Base-by-base conservation (phyloP, 192 early-diverging fungal genomes). In the Pilaira anomala region DNA sequence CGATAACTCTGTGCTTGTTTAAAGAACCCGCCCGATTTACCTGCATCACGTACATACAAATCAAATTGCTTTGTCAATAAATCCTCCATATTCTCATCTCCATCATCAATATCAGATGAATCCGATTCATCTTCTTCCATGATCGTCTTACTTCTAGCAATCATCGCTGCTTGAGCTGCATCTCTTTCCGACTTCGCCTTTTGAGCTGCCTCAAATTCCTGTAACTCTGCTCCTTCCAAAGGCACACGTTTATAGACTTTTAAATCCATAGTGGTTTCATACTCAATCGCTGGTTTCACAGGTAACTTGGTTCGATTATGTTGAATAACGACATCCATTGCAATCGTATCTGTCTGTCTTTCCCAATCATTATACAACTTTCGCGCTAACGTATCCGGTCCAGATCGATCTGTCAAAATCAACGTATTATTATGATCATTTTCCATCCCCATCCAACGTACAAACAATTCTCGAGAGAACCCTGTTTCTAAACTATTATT, bases 151-250 rank as follows among this genome's bases (percentile, higher is more conserved):
- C 74, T 80, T 64, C 82, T 79, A 61, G 82, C 83, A 60, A 84
- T 69, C 44, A 85, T 69, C 1, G 85, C 87, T 19, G 85, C 86
- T 60, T 91, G 81, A 1, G 88, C 88, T 2, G 87, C 88, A 57
- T 93, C 91, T 30, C 87, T 76, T 71, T 94, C 89, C 22, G 72
- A 70, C 40, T 77, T 72, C 7, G 86, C 86, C 68, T 79, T 78
- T 69, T 89, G 82, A 39, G 76, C 76, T 3, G 76, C 82, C 40
- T 83, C 72, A 70, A 84, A 89, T 29, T 87, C 83, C 1, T 80
- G 80, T 41, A 99, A 75, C 68, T 98, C 97, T 21, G 76, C 76
- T 33, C 97, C 97, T 68, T 93, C 85, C n/a, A 99, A 75, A 8
- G 88, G 85, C 0, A 96, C 87, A 22, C 86, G 83, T 36, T 73